phyloP scores from a whole-genome alignment of 2,329 filamentous ascomycete genomes.

The Fusarium sp. region DNA sequence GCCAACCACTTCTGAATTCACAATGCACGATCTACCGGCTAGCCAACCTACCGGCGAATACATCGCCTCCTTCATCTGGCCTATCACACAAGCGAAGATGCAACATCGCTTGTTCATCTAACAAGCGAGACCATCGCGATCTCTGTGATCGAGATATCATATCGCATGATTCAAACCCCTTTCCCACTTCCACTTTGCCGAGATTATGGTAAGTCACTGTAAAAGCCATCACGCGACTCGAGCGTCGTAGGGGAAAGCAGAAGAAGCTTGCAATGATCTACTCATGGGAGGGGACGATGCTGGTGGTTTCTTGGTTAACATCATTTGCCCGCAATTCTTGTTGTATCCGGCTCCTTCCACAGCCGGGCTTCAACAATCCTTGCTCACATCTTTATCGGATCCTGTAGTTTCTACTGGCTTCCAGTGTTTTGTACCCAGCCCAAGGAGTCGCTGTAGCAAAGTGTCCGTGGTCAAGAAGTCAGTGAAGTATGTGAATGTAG shows the following conservation, averaged over 20 bases:
- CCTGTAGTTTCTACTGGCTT: not conserved
- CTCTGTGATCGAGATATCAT: constrained; percentile 14
- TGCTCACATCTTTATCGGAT: constrained; percentile 1
- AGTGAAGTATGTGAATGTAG: constrained; percentile 6
- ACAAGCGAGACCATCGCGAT: constrained; percentile 17
- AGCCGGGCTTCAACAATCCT: not conserved
- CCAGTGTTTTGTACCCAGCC: not conserved
- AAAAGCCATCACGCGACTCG: not conserved
- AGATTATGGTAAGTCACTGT: not conserved
- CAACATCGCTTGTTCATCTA: constrained; percentile 6
- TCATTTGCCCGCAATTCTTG: constrained; percentile 2
- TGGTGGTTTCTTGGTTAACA: constrained; percentile 4
- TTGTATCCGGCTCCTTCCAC: not conserved
- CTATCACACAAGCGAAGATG: constrained; percentile 13
- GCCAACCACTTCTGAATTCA: constrained; percentile 16
- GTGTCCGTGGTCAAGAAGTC: not conserved
- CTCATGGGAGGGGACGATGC: not conserved
- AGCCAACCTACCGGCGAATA: constrained; percentile 20
- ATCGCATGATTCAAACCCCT: constrained; percentile 7
- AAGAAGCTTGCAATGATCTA: not conserved
- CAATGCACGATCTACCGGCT: constrained; percentile 18
- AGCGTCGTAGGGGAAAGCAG: not conserved
- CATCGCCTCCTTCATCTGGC: constrained; percentile 3
- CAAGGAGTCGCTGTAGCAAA: constrained; percentile 7
- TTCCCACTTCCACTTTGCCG: constrained; percentile 3